These are phyloP conservation scores for Leucosporidium creatinivorum DNA, from an alignment of 768 basidiomycete species.

Conservation along the genomic window DNA sequence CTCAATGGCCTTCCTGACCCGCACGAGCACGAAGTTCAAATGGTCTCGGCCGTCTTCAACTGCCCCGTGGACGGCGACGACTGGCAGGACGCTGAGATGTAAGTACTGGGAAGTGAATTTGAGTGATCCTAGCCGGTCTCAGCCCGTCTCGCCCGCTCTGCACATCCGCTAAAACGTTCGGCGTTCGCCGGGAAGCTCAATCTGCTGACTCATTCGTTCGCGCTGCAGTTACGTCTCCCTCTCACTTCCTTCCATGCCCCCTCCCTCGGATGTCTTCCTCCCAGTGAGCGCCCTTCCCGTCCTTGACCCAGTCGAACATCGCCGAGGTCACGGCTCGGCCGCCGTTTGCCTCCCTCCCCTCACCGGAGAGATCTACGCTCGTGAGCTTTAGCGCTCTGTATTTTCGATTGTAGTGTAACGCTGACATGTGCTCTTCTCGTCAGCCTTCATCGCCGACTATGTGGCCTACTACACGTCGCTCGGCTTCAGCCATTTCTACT, in stretches of 20 bases:
- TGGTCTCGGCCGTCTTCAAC: background rate
- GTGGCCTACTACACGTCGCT: background rate
- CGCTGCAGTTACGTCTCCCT: background rate
- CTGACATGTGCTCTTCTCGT: background rate
- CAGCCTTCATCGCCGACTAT: background rate
- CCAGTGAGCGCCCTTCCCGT: background rate
- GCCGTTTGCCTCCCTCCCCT: background rate
- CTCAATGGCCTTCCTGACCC: background rate
- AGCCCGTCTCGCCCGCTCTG: too few relatives aligned
- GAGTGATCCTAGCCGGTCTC: too few relatives aligned
- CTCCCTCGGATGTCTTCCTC: background rate
- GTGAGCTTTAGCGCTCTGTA: too few relatives aligned
- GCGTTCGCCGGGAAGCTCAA: too few relatives aligned
- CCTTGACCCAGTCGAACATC: background rate
- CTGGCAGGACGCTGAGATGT: constrained; percentile 1
- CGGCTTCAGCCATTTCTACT: constrained; percentile 4
- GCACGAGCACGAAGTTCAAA: background rate
- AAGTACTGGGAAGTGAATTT: background rate
- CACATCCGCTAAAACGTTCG: too few relatives aligned
- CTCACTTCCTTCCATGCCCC: background rate
- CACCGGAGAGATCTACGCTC: background rate
- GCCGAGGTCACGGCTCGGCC: background rate
- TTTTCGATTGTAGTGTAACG: background rate
- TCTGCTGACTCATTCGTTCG: too few relatives aligned
- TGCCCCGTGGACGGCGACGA: background rate